Conservation (phyloP, 768 basidiomycete species). For the Lactarius sp. region DNA sequence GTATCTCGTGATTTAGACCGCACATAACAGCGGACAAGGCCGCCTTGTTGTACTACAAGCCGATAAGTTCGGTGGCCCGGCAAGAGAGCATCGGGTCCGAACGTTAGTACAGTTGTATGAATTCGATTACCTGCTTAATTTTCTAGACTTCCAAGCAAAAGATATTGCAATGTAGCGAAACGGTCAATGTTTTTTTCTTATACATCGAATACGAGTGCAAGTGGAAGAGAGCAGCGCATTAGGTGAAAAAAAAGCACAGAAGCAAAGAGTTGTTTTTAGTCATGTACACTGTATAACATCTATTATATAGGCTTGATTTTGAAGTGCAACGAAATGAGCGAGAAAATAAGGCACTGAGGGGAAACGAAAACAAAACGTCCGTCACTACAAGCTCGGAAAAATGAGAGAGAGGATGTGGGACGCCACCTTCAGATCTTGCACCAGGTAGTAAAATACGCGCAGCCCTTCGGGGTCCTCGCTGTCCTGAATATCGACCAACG, state of each 20-base stretch:
- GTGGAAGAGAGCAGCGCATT: neutral
- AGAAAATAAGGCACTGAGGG: slow-evolving; percentile 90
- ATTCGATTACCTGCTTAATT: too few relatives aligned
- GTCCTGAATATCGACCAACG: slow-evolving; percentile 93
- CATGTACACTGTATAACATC: neutral
- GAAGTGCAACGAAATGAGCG: slow-evolving; percentile 97
- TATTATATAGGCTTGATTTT: slow-evolving; percentile 97
- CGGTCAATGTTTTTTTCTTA: neutral
- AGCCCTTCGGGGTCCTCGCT: slow-evolving; percentile 97
- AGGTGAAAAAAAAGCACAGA: neutral
- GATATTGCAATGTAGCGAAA: too few relatives aligned
- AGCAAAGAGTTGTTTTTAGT: neutral
- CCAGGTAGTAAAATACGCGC: slow-evolving; percentile 96
- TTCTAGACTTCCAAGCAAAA: too few relatives aligned
- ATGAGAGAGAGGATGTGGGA: slow-evolving; percentile 23
- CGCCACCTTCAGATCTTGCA: slow-evolving; percentile 89
- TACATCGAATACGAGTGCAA: slow-evolving; percentile 8
- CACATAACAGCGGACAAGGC: too few relatives aligned
- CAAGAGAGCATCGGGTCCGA: too few relatives aligned
- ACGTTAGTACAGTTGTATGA: too few relatives aligned
- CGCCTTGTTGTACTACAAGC: too few relatives aligned
- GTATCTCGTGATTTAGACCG: too few relatives aligned
- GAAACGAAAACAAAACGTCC: slow-evolving; percentile 1
- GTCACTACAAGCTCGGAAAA: neutral
- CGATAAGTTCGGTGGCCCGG: too few relatives aligned